phyloP scores from a whole-genome alignment of 139 green algal species.

The Marvania coccoides region DNA sequence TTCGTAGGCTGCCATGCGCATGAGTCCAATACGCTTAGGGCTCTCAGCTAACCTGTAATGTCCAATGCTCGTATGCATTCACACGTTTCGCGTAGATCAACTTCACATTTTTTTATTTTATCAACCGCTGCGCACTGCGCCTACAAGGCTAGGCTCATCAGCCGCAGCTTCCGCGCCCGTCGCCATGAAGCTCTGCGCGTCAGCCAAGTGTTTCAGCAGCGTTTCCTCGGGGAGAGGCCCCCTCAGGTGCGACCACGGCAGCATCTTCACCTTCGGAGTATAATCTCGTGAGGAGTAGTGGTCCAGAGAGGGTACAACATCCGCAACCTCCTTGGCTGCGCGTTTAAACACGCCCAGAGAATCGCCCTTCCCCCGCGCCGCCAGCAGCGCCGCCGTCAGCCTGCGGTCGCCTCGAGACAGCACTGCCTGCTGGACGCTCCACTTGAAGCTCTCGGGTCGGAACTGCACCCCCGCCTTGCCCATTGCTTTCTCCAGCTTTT shows the following conservation, averaged over 20 bases:
- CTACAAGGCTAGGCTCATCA: no score
- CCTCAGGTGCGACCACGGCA: constrained; percentile 35
- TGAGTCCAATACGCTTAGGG: no score
- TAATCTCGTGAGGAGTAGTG: constrained; percentile 18
- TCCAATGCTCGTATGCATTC: no score
- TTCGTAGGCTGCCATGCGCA: no score
- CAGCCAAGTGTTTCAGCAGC: constrained; percentile 25
- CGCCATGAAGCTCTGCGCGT: constrained; percentile 15
- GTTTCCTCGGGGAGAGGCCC: constrained; percentile 23
- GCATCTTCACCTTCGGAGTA: neutral
- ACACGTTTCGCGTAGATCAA: no score
- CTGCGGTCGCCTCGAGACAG: constrained; percentile 39
- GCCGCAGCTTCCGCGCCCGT: no score
- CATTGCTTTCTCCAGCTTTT: constrained; percentile 29
- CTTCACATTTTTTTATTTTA: no score
- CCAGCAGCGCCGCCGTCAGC: constrained; percentile 21
- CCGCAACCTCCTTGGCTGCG: constrained; percentile 35
- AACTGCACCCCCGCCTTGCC: constrained; percentile 29
- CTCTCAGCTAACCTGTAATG: no score
- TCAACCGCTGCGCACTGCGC: no score
- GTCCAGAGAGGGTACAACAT: constrained; percentile 34
- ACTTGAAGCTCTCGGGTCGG: constrained; percentile 50
- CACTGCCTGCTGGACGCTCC: constrained; percentile 34
- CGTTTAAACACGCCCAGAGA: constrained; percentile 29
- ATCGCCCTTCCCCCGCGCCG: constrained; percentile 29